Conservation (phyloP, 176 grass and related monocot species). For the barley (Hordeum vulgare) region MorexV3_pseudomolecules_assembly NC_058520.1:530019466-530019965, state of each 20-base stretch:
- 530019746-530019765: background rate
- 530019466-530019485: background rate
- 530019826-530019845: background rate
- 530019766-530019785: background rate
- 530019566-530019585: background rate
- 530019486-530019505: no score
- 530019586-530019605: background rate
- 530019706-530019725: no score
- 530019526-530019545: background rate
- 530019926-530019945: no score
- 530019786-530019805: background rate
- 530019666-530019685: no score
- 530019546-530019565: background rate
- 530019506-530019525: background rate
- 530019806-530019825: background rate
- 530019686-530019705: no score
- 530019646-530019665: no score
- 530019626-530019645: no score
- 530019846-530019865: background rate
- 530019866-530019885: conserved; percentile 34
- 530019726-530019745: no score
- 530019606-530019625: background rate
- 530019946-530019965: conserved; percentile 14
- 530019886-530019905: conserved; percentile 47
- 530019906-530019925: conserved; percentile 37